These are phyloP conservation scores for Eucalyptus pauciflora DNA, from an alignment of 345 rosid genomes.

Conservation along the genomic window DNA sequence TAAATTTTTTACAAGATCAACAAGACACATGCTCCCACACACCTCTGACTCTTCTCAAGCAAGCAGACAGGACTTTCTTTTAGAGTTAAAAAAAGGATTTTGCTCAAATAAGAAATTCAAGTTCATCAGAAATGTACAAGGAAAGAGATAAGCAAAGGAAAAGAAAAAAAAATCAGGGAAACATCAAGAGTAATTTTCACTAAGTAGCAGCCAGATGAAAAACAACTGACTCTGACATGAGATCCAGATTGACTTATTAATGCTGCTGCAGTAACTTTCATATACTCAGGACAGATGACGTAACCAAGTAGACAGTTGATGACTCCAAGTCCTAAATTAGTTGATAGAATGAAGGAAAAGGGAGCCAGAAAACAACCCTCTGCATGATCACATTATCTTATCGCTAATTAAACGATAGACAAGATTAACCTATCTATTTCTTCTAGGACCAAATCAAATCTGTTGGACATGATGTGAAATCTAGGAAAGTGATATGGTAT, in stretches of 20 bases:
- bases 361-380: neutral
- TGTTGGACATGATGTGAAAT: neutral
- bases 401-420: neutral
- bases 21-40: neutral
- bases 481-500: neutral
- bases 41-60: neutral
- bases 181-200: neutral
- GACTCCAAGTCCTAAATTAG: neutral
- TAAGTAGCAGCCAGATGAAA: neutral
- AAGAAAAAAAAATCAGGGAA: neutral
- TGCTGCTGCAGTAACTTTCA: neutral
- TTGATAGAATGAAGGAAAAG: neutral
- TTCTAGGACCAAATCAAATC: neutral
- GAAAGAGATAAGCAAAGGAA: neutral
- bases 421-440: neutral
- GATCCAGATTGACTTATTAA: neutral
- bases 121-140: neutral
- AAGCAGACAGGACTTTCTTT: neutral
- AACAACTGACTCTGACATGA: neutral
- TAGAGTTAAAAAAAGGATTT: neutral
- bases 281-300: neutral
- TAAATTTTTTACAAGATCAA: neutral
- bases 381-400: neutral
- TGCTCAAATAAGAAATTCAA: neutral
- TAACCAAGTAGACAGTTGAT: neutral